Evolutionary conservation across 305 asterid genomes (phyloP).

Genomic region (Stenogyne calaminthoides): DNA sequence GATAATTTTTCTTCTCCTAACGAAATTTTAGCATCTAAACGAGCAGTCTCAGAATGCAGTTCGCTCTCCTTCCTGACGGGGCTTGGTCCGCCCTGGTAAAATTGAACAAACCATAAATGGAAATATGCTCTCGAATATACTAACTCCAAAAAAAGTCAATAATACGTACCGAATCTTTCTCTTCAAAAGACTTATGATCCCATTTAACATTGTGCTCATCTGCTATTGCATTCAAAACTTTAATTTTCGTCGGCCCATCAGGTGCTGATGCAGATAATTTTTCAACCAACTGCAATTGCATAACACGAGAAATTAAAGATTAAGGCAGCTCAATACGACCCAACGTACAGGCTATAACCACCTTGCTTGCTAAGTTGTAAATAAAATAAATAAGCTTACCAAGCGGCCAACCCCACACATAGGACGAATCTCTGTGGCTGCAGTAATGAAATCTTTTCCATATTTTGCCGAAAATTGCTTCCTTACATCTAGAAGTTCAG

Average conservation of each 20-base stretch:
- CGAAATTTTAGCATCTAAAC: conserved; percentile 42
- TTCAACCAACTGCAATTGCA: conserved; percentile 73
- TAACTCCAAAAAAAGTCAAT: conserved; percentile 47
- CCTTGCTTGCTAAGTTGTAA: conserved; percentile 10
- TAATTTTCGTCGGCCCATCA: conserved; percentile 76
- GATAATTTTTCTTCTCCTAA: conserved; percentile 33
- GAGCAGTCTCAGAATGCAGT: conserved; percentile 44
- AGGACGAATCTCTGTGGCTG: conserved; percentile 91
- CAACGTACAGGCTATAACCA: conserved; percentile 19
- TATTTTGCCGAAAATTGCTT: conserved; percentile 82
- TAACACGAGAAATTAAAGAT: conserved; percentile 27
- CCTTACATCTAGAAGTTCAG: conserved; percentile 80
- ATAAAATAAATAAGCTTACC: conserved; percentile 44
- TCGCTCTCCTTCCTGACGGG: conserved; percentile 46
- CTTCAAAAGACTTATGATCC: conserved; percentile 71
- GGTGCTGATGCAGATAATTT: conserved; percentile 89
- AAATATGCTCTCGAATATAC: conserved; percentile 7
- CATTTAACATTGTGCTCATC: conserved; percentile 80
- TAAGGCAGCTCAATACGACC: conserved; percentile 19
- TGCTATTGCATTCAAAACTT: conserved; percentile 68
- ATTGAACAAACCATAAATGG: conserved; percentile 19
- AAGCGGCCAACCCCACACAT: conserved; percentile 90
- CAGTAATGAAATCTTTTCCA: conserved; percentile 81
- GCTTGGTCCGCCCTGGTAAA: conserved; percentile 66
- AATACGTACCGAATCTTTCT: conserved; percentile 41